Conservation (phyloP, 2,329 filamentous ascomycete genomes). For the Phaeomoniella chlamydospora region DNA sequence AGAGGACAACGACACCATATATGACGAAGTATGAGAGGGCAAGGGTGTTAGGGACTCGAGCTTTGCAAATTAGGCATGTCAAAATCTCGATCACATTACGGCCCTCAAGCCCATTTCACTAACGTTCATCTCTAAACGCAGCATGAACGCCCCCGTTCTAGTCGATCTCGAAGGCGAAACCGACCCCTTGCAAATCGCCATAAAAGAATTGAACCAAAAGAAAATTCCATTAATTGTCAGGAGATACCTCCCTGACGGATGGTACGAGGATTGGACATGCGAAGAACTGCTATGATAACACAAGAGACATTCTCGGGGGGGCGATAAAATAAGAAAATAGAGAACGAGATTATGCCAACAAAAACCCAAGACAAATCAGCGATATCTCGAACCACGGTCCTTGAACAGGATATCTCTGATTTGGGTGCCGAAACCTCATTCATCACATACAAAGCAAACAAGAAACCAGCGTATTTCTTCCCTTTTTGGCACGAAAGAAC, state of each 20-base stretch:
- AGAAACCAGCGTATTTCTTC: no score
- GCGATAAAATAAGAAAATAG: no score
- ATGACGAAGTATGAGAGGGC: slow-evolving; percentile 99
- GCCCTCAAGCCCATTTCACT: not conserved
- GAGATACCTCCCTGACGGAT: slow-evolving; percentile 92
- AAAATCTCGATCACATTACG: not conserved
- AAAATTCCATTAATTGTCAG: slow-evolving; percentile 95
- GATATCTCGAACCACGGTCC: no score
- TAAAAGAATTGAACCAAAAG: slow-evolving; percentile 95
- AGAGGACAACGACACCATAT: slow-evolving; percentile 87
- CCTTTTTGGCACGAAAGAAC: no score
- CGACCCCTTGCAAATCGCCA: slow-evolving; percentile 90
- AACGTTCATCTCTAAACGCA: slow-evolving; percentile 23
- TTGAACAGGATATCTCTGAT: no score
- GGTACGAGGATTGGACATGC: slow-evolving; percentile 97
- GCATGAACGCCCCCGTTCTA: slow-evolving; percentile 93
- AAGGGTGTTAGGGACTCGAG: slow-evolving; percentile 81
- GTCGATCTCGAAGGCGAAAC: slow-evolving; percentile 97
- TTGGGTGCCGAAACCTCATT: no score
- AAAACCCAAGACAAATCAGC: no score
- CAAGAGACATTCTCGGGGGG: no score
- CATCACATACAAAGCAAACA: no score
- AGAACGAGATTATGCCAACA: no score
- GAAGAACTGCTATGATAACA: slow-evolving; percentile 70
- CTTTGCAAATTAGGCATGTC: slow-evolving; percentile 77